A percentile compares a stretch with the other conserved stretches of the same genome.
Evolutionary conservation across 2,329 filamentous ascomycete genomes (phyloP).

Genomic region (Beauveria scarabaeidicola): DNA sequence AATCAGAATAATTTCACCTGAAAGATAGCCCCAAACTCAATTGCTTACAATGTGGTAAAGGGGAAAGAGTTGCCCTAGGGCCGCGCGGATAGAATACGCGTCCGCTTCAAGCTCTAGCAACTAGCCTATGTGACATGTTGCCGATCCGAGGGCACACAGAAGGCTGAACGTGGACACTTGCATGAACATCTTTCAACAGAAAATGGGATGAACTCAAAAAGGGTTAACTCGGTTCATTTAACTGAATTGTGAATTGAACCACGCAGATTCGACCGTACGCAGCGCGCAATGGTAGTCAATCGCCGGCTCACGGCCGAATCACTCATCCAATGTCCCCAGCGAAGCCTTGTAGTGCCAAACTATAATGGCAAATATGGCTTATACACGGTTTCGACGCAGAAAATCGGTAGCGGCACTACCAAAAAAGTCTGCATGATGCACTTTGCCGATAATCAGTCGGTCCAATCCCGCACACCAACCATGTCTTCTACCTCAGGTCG

Average conservation of each 20-base stretch:
- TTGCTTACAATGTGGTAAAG: too few relatives aligned
- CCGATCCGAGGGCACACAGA: not conserved
- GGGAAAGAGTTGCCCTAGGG: not conserved
- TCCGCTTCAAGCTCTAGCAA: not conserved
- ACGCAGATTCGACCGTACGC: not conserved
- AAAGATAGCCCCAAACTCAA: too few relatives aligned
- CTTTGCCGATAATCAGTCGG: conserved; percentile 21
- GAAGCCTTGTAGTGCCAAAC: conserved; percentile 29
- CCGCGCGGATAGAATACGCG: conserved; percentile 7
- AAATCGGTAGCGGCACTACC: conserved; percentile 21
- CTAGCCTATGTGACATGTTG: not conserved
- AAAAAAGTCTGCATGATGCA: conserved; percentile 28
- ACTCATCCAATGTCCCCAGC: conserved; percentile 22
- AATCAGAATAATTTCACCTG: too few relatives aligned
- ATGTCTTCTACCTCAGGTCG: conserved; percentile 25
- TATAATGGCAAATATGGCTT: conserved; percentile 32
- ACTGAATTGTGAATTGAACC: too few relatives aligned
- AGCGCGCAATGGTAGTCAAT: not conserved
- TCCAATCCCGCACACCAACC: conserved; percentile 22
- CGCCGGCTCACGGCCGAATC: conserved; percentile 24
- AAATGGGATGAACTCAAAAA: too few relatives aligned
- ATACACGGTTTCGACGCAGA: conserved; percentile 31
- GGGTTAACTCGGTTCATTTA: not conserved
- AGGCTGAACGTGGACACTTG: not conserved
- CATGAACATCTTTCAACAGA: not conserved